phyloP scores from a whole-genome alignment of 345 rosid genomes.

The Eucalyptus erythrocorys region DNA sequence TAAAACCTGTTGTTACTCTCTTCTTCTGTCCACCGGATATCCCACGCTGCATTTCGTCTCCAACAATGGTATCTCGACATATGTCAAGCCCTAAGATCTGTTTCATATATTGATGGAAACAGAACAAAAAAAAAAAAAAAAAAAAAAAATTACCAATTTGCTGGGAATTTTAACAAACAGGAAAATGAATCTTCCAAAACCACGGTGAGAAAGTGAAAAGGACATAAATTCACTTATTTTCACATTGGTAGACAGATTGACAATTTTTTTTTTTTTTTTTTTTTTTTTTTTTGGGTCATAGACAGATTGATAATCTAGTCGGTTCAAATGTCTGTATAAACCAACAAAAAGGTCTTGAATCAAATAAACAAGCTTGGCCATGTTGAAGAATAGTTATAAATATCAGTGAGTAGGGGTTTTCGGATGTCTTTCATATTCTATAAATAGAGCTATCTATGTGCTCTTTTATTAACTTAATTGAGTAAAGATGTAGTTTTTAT shows the following conservation, averaged over 20 bases:
- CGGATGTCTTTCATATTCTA: neutral
- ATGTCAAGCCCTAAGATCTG: neutral
- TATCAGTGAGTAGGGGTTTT: neutral
- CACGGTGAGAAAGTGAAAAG: neutral
- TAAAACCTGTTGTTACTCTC: conserved; percentile 80
- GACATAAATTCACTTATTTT: neutral
- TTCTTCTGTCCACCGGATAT: conserved; percentile 89
- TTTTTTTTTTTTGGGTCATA: neutral
- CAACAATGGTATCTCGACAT: conserved; percentile 72
- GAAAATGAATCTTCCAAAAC: neutral
- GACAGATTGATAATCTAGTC: neutral
- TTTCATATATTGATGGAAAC: neutral
- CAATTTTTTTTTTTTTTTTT: neutral
- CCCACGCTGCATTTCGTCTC: conserved; percentile 69
- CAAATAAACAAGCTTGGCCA: neutral
- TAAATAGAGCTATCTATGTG: neutral
- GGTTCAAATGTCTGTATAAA: neutral
- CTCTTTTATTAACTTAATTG: neutral
- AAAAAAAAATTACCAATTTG: neutral
- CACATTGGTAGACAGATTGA: neutral
- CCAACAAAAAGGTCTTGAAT: neutral
- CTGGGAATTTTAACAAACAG: neutral
- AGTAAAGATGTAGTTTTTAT: neutral
- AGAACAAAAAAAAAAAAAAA: neutral
- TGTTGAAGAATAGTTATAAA: neutral